Conservation (phyloP, 805 yeast species). For the Candida gorgasii region DNA sequence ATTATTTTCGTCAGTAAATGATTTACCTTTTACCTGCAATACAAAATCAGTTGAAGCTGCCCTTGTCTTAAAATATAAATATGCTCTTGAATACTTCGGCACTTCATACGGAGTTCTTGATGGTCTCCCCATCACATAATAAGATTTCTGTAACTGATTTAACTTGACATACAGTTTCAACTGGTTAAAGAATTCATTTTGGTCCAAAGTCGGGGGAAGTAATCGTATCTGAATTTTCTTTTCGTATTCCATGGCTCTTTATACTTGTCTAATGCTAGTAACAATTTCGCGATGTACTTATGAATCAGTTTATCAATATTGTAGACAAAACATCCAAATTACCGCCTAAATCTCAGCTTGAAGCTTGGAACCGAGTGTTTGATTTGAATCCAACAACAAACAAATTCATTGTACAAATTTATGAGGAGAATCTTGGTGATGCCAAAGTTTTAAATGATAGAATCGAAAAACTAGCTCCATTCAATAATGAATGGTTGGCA, state of each 20-base stretch:
- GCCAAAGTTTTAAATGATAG: constrained; percentile 4
- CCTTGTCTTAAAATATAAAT: constrained; percentile 34
- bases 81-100: constrained; percentile 44
- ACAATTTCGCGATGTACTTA: constrained; percentile 3
- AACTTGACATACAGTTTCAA: constrained; percentile 15
- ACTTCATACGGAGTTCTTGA: constrained; percentile 40
- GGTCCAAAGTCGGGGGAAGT: constrained; percentile 42
- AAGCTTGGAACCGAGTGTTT: constrained; percentile 14
- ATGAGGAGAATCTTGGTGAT: constrained; percentile 7
- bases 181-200: constrained; percentile 26
- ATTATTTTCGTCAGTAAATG: constrained; percentile 26
- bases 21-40: constrained; percentile 20
- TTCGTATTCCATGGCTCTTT: constrained; percentile 10
- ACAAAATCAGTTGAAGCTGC: constrained; percentile 28
- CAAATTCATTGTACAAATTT: constrained; percentile 7
- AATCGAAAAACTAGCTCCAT: not conserved
- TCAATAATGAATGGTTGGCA: constrained; percentile 35
- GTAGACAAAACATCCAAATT: constrained; percentile 4
- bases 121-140: constrained; percentile 45
- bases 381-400: constrained; percentile 13
- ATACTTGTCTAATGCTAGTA: too few species aligned
- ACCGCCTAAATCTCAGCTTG: constrained; percentile 11
- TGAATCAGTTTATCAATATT: constrained; percentile 3
- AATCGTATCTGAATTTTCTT: constrained; percentile 29
- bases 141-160: constrained; percentile 16